Percentiles rank a stretch among this genome's conserved stretches.
Evolutionary conservation across 306 rosid genomes (phyloP).

Genomic region (Prinsepia uniflora): DNA sequence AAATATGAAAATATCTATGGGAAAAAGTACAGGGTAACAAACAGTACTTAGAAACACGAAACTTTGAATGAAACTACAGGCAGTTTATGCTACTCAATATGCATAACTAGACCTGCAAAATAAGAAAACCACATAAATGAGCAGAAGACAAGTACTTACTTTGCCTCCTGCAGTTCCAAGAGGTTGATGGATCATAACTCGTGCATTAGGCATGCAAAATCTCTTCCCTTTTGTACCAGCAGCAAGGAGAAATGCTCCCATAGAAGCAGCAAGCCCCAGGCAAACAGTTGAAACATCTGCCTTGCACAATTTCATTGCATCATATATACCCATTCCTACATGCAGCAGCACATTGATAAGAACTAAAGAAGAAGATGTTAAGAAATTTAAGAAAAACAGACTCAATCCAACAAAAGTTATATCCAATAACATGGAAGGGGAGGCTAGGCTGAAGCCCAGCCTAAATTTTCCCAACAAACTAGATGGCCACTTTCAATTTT

Average conservation of each 20-base stretch:
- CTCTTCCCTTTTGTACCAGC: constrained; percentile 88
- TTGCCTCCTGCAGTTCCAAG: constrained; percentile 78
- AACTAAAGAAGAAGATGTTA: not conserved
- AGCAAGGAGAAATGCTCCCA: constrained; percentile 97
- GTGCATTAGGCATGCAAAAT: constrained; percentile 93
- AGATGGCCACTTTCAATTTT: not conserved
- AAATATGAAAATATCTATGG: not conserved
- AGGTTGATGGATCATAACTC: constrained; percentile 96
- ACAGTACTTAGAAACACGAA: not conserved
- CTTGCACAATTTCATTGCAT: constrained; percentile 92
- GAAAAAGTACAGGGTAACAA: not conserved
- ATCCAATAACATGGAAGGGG: not conserved
- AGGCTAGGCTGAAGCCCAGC: not conserved
- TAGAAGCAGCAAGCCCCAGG: constrained; percentile 93
- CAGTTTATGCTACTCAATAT: not conserved
- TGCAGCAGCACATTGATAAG: constrained; percentile 15
- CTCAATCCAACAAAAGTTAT: not conserved
- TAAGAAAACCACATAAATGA: not conserved
- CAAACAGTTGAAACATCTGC: constrained; percentile 96
- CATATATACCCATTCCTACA: constrained; percentile 96
- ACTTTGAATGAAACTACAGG: not conserved
- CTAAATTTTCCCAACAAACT: not conserved
- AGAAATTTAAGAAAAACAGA: not conserved
- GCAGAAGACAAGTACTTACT: constrained; percentile 43
- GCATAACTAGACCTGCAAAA: not conserved